These are phyloP conservation scores for Rutidosis leptorrhynchoides DNA, from an alignment of 129 eudicot species.

Conservation along the genomic window DNA sequence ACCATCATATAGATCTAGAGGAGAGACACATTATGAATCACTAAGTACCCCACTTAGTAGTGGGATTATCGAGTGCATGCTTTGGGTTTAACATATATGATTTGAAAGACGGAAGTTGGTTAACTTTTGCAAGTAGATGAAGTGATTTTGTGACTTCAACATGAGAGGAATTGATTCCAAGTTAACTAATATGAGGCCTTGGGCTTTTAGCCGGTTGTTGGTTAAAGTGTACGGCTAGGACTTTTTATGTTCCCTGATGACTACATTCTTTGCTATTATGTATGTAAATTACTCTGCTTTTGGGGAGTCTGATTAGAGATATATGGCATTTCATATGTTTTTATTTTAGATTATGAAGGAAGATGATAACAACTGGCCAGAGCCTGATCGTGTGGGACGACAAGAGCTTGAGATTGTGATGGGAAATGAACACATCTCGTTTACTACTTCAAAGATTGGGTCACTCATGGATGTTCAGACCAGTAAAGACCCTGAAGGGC, in stretches of 20 bases:
- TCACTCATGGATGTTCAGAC: conserved; percentile 99
- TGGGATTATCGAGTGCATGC: background rate
- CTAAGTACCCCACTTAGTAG: background rate
- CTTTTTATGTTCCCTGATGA: background rate
- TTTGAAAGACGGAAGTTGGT: no score
- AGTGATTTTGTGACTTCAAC: background rate
- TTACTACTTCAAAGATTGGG: conserved; percentile 97
- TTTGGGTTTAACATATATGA: background rate
- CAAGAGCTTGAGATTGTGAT: conserved; percentile 99
- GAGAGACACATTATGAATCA: background rate
- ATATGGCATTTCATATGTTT: background rate
- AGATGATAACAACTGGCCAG: conserved; percentile 99
- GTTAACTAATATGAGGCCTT: background rate
- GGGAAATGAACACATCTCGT: conserved; percentile 97
- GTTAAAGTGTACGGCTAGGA: background rate
- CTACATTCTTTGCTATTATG: background rate
- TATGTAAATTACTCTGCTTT: background rate
- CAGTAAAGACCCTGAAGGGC: conserved; percentile 98
- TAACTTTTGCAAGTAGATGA: no score
- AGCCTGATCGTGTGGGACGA: conserved; percentile 93
- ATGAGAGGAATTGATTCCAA: background rate
- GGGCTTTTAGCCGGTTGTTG: background rate
- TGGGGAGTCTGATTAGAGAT: background rate
- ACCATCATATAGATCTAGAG: background rate
- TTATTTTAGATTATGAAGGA: conserved; percentile 85